These are phyloP conservation scores for Ustilago sp. DNA, from an alignment of 1,284 basidiomycete species.

Conservation along the genomic window DNA sequence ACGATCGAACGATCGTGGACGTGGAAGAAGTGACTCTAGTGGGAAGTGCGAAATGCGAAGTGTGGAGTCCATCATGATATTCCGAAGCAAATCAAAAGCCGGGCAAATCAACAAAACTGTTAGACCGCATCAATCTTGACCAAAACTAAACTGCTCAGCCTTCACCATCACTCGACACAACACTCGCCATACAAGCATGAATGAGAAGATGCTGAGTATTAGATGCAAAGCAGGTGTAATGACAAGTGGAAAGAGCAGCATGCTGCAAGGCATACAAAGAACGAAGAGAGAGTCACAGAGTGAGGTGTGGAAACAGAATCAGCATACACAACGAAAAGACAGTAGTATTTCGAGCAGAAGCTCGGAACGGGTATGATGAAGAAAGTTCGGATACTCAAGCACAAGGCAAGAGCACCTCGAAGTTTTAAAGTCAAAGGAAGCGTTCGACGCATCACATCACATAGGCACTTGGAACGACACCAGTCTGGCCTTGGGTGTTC, in stretches of 20 bases:
- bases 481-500: constrained; percentile 52
- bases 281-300: constrained; percentile 3
- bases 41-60: constrained; percentile 2
- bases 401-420: too few relatives aligned
- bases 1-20: neutral
- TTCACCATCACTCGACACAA: neutral
- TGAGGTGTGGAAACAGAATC: constrained; percentile 2
- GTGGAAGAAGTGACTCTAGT: neutral
- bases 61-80: constrained; percentile 7
- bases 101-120: neutral
- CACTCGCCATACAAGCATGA: neutral
- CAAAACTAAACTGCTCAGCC: neutral
- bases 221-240: constrained; percentile 6
- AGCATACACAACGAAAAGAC: constrained; percentile 20
- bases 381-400: too few relatives aligned
- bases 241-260: constrained; percentile 2
- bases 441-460: constrained; percentile 41
- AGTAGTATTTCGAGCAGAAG: constrained; percentile 13
- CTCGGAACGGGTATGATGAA: constrained; percentile 29
- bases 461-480: constrained; percentile 63
- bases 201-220: constrained; percentile 1
- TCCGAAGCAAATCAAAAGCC: constrained; percentile 10
- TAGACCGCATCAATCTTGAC: neutral
- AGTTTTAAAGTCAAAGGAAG: too few relatives aligned
- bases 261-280: constrained; percentile 3